Evolutionary conservation across 352 stramenopile species (phyloP).

Genomic region (Phytopythium montanum): DNA sequence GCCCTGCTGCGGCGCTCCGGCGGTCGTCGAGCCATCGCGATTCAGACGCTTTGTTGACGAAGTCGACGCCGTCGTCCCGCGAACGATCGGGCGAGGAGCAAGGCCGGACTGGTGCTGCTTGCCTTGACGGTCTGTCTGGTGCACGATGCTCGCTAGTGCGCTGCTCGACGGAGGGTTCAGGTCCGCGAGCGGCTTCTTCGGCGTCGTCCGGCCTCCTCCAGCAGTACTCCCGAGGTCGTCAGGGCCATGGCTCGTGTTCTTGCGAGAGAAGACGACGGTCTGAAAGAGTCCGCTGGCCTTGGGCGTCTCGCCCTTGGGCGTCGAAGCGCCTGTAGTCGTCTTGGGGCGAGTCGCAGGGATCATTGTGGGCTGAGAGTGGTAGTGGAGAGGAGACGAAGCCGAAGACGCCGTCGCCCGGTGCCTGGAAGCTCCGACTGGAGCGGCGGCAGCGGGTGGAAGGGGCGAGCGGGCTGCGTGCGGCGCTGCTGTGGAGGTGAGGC

Average conservation of each 20-base stretch:
- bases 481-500: not conserved
- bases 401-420: not conserved
- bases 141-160: conserved; percentile 56
- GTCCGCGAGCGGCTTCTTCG: conserved; percentile 35
- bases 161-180: conserved; percentile 23
- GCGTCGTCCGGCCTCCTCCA: conserved; percentile 20
- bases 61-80: not conserved
- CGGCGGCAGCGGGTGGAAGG: not conserved
- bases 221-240: conserved; percentile 17
- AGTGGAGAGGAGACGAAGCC: not conserved
- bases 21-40: conserved; percentile 19
- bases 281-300: conserved; percentile 45
- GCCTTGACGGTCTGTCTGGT: conserved; percentile 60
- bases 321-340: conserved; percentile 11
- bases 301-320: conserved; percentile 20
- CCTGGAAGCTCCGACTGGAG: not conserved
- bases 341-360: not conserved
- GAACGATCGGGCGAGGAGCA: conserved; percentile 9
- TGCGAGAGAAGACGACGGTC: conserved; percentile 64
- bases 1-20: conserved; percentile 24
- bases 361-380: not conserved
- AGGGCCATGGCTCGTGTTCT: conserved; percentile 45
- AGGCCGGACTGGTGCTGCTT: conserved; percentile 34
- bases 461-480: not conserved
- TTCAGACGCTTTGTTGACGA: conserved; percentile 13